Evolutionary conservation across 768 basidiomycete species (phyloP).

Genomic region (Suillus bovinus): DNA sequence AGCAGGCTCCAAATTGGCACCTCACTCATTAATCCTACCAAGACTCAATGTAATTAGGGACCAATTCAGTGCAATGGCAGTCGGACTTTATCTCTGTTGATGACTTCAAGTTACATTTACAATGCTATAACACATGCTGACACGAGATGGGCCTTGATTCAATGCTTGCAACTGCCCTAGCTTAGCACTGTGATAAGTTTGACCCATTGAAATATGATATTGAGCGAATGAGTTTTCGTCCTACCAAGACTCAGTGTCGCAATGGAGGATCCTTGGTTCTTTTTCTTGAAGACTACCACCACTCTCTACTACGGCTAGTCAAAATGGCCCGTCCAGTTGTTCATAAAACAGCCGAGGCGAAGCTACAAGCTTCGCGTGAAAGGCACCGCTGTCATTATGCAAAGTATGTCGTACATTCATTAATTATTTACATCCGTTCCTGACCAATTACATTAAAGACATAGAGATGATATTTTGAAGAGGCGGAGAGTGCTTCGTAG

Average conservation of each 20-base stretch:
- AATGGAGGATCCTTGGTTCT: not conserved
- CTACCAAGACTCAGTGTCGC: not conserved
- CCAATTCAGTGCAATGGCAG: not conserved
- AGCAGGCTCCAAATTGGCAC: too few species aligned
- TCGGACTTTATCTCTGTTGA: not conserved
- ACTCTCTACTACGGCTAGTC: not conserved
- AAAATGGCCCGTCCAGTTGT: not conserved
- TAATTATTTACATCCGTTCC: not conserved
- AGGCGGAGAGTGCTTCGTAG: not conserved
- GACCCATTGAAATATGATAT: not conserved
- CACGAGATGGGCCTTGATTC: not conserved
- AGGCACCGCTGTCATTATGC: not conserved
- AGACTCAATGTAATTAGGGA: not conserved
- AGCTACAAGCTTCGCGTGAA: not conserved
- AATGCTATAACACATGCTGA: too few species aligned
- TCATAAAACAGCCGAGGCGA: not conserved
- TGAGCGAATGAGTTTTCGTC: not conserved
- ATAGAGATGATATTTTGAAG: not conserved
- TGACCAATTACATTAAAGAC: not conserved
- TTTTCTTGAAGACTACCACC: not conserved
- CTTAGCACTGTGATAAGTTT: not conserved
- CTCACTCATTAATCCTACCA: not conserved
- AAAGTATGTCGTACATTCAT: not conserved
- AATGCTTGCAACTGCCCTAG: not conserved
- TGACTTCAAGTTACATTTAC: not conserved